phyloP scores from a whole-genome alignment of 495 filamentous ascomycete genomes.

The Symbiotaphrina buchneri region DNA sequence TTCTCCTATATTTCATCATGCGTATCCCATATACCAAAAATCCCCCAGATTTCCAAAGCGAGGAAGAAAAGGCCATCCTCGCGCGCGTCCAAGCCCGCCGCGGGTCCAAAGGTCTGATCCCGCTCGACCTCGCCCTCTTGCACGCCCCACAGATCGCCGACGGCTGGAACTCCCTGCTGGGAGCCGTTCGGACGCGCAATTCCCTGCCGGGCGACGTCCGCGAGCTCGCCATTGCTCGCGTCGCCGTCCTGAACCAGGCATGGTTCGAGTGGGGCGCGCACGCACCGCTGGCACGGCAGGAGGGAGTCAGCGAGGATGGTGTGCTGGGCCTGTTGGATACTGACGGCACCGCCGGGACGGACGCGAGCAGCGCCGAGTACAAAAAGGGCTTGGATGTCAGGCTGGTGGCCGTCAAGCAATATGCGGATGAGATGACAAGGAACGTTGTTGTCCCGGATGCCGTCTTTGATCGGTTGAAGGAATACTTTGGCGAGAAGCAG shows the following conservation, averaged over 20 bases:
- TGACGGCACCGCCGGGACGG: constrained; percentile 15
- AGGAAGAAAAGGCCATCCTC: constrained; percentile 28
- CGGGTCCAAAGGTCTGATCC: constrained; percentile 36
- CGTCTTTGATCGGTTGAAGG: constrained; percentile 36
- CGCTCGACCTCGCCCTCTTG: constrained; percentile 49
- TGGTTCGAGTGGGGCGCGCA: constrained; percentile 68
- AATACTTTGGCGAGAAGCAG: constrained; percentile 37
- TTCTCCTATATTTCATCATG: too few species aligned
- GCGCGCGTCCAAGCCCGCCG: constrained; percentile 37
- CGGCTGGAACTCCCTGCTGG: constrained; percentile 66
- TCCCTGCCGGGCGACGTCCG: constrained; percentile 31
- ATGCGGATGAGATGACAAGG: constrained; percentile 57
- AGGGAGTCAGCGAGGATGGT: constrained; percentile 24
- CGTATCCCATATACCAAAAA: constrained; percentile 46
- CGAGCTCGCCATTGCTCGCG: constrained; percentile 52
- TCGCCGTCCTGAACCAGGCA: constrained; percentile 50
- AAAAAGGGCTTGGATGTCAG: constrained; percentile 21
- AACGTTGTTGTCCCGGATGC: constrained; percentile 35
- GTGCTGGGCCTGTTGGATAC: too few species aligned
- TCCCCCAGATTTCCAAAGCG: constrained; percentile 23
- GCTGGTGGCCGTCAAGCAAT: constrained; percentile 42
- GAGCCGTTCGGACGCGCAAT: constrained; percentile 46
- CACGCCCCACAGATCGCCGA: constrained; percentile 51
- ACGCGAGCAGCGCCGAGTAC: constrained; percentile 9
- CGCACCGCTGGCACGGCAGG: constrained; percentile 31